These are phyloP conservation scores for Phytophthora idaei DNA, from an alignment of 352 stramenopile genomes.

Conservation along the genomic window DNA sequence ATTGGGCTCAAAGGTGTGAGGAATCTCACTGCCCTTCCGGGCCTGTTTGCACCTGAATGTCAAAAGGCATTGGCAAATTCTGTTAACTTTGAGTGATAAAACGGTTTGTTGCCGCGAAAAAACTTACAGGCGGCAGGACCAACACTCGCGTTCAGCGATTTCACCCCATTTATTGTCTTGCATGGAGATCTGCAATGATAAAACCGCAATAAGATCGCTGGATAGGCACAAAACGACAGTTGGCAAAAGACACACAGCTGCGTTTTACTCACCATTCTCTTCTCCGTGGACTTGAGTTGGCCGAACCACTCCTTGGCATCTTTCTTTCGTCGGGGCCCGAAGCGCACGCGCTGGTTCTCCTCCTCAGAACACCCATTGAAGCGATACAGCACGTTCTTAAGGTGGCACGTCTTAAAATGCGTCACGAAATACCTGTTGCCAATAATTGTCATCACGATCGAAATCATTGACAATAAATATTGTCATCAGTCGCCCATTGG, in stretches of 20 bases:
- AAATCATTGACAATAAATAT: conserved; percentile 2
- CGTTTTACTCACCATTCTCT: conserved; percentile 60
- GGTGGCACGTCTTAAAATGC: conserved; percentile 81
- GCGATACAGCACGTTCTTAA: conserved; percentile 80
- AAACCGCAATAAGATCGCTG: background rate
- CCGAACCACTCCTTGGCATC: conserved; percentile 75
- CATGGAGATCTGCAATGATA: conserved; percentile 67
- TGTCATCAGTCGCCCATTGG: background rate
- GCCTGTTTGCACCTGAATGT: conserved; percentile 50
- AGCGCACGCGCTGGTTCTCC: conserved; percentile 75
- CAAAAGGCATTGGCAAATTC: too few species aligned
- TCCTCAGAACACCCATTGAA: conserved; percentile 80
- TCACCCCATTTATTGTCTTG: conserved; percentile 88
- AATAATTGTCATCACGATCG: conserved; percentile 9
- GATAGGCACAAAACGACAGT: background rate
- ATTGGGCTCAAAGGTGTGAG: conserved; percentile 64
- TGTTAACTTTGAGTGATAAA: background rate
- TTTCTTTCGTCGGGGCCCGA: conserved; percentile 70
- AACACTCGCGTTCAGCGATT: conserved; percentile 76
- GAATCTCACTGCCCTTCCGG: conserved; percentile 53
- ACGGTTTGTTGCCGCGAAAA: background rate
- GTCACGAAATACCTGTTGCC: conserved; percentile 71
- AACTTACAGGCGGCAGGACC: conserved; percentile 65
- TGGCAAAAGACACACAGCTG: background rate
- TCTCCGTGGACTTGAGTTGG: conserved; percentile 86